A percentile compares a stretch with the other conserved stretches of the same genome.
These are phyloP conservation scores for Cornus kousa DNA, from an alignment of 148 eudicot genomes.

Conservation along the genomic window DNA sequence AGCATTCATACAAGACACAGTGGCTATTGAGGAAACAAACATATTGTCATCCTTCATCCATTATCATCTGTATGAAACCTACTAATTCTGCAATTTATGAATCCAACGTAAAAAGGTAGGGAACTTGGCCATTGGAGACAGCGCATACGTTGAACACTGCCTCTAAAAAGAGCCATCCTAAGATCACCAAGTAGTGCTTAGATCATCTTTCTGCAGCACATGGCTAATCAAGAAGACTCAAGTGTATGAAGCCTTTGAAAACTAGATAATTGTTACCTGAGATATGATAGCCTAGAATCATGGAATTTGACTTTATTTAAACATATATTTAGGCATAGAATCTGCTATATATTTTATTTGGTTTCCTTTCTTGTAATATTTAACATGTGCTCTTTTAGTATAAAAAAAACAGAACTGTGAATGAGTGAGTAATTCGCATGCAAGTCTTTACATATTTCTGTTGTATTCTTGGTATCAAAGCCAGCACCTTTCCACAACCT, in stretches of 20 bases:
- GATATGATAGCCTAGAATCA: too few relatives aligned
- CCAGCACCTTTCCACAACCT: too few relatives aligned
- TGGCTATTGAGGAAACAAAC: not conserved
- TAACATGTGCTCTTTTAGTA: too few relatives aligned
- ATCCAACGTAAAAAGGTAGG: not conserved
- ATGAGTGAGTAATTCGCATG: too few relatives aligned
- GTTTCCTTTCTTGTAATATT: too few relatives aligned
- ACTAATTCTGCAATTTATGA: not conserved
- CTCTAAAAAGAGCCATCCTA: not conserved
- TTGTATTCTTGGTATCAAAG: too few relatives aligned
- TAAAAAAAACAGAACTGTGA: too few relatives aligned
- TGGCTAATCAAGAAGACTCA: not conserved
- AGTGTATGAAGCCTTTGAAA: not conserved
- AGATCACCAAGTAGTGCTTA: conserved; percentile 8
- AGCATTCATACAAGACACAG: not conserved
- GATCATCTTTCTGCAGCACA: not conserved
- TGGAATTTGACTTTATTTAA: too few relatives aligned
- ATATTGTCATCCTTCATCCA: not conserved
- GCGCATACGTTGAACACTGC: not conserved
- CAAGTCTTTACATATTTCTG: too few relatives aligned
- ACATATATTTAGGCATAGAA: too few relatives aligned
- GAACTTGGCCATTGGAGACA: not conserved
- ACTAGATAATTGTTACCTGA: not conserved
- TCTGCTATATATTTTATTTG: too few relatives aligned
- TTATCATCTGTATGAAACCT: not conserved